These are phyloP conservation scores for Fonsecaea erecta DNA, from an alignment of 2,329 filamentous ascomycete genomes.

Conservation along the genomic window DNA sequence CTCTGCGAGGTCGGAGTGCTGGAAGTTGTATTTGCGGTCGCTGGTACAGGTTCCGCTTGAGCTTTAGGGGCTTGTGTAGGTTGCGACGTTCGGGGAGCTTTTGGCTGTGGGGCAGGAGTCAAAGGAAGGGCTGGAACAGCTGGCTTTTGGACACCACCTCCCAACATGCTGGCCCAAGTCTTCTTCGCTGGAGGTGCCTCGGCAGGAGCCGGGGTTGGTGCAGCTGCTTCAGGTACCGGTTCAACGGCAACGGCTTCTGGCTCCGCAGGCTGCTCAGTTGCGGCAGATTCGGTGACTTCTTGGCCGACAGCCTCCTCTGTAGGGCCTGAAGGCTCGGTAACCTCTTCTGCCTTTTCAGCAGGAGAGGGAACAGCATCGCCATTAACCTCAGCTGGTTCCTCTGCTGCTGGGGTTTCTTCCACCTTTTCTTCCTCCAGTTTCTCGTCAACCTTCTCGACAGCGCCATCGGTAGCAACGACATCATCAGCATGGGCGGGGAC, in stretches of 20 bases:
- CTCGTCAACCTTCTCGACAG: constrained; percentile 67
- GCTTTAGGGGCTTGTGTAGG: constrained; percentile 43
- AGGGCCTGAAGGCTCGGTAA: constrained; percentile 16
- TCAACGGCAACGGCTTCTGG: constrained; percentile 52
- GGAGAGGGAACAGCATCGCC: constrained; percentile 49
- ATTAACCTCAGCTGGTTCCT: constrained; percentile 50
- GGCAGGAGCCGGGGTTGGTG: constrained; percentile 49
- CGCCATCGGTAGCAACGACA: constrained; percentile 45
- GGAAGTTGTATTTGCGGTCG: constrained; percentile 45
- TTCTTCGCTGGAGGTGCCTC: constrained; percentile 59
- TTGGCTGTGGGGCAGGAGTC: constrained; percentile 44
- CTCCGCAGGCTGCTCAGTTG: constrained; percentile 22
- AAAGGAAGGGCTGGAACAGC: constrained; percentile 46
- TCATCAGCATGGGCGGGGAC: constrained; percentile 48
- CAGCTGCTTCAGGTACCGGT: constrained; percentile 47
- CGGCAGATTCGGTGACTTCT: constrained; percentile 62
- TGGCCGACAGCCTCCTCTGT: constrained; percentile 27
- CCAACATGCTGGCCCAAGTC: constrained; percentile 68
- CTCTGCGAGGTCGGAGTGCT: constrained; percentile 42
- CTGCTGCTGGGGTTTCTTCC: constrained; percentile 41
- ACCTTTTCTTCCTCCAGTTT: constrained; percentile 68
- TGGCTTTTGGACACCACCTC: constrained; percentile 45
- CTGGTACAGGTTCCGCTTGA: constrained; percentile 41
- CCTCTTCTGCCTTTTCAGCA: constrained; percentile 46
- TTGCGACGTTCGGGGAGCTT: constrained; percentile 42